Percentiles rank a stretch among this genome's conserved stretches.
Evolutionary conservation across 257 asterid species (phyloP).

Genomic region (Penstemon davidsonii): DNA sequence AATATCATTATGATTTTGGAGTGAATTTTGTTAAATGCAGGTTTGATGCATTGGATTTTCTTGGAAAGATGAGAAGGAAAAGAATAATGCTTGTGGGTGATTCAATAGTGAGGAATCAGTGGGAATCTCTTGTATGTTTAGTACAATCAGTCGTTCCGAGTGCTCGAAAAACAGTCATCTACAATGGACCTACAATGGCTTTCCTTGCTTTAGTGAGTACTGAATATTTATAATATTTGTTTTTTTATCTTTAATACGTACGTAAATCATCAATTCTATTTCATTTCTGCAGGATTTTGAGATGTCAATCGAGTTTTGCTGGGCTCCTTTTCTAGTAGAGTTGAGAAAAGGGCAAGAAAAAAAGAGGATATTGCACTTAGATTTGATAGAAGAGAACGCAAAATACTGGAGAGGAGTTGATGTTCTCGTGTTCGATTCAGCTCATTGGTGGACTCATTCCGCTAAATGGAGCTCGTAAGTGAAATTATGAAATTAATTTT

Average conservation of each 20-base stretch:
- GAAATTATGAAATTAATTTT: neutral
- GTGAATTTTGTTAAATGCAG: conserved; percentile 29
- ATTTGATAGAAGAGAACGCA: conserved; percentile 82
- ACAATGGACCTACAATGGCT: conserved; percentile 83
- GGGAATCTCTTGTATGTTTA: conserved; percentile 94
- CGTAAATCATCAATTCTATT: neutral
- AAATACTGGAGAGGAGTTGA: conserved; percentile 90
- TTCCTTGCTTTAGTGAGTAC: conserved; percentile 82
- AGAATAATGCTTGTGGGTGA: conserved; percentile 92
- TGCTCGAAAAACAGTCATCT: conserved; percentile 63
- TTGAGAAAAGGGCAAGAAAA: conserved; percentile 53
- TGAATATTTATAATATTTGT: neutral
- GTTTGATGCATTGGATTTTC: conserved; percentile 86
- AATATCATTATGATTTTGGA: too few relatives aligned
- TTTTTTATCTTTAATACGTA: too few relatives aligned
- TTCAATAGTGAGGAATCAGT: conserved; percentile 90
- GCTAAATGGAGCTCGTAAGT: conserved; percentile 76
- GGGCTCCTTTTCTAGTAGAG: conserved; percentile 95
- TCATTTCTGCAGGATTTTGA: conserved; percentile 59
- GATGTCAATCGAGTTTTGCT: conserved; percentile 80
- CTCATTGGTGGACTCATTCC: conserved; percentile 97
- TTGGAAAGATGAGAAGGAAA: conserved; percentile 83
- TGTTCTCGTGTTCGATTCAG: conserved; percentile 85
- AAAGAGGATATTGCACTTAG: conserved; percentile 73
- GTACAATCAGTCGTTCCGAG: conserved; percentile 79